Base-by-base conservation (phyloP, 2,329 filamentous ascomycete species). In the Kalaharituber pfeilii region DNA sequence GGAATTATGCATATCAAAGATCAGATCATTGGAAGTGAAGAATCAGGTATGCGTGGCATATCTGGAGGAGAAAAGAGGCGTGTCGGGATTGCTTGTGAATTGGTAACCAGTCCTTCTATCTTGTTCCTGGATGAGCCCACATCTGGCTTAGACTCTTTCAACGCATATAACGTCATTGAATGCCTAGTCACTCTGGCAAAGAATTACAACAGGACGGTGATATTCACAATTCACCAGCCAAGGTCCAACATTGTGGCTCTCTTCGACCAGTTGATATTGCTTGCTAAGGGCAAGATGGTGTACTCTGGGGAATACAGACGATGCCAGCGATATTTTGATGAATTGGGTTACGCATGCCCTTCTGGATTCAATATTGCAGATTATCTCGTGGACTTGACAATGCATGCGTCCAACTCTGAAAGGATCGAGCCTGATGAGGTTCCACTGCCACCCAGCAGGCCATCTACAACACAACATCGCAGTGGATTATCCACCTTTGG, bases 291-390 rank as follows among this genome's bases (percentile, higher is more conserved):
- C 25, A 82, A 82, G 63, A 84, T 86, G 1, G 91, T 98, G 6
- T 98, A 93, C 67, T 96, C 91, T 2, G 91, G 91, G 0, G 85
- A 86, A 1, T 94, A 96, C 66, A 73, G 78, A 1, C 81, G 81
- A 60, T 98, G 91, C 66, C 91, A 98, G 67, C 73, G 78, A 20
- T 98, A 95, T 66, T 98, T 98, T 63, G 86, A 95, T 65, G 76
- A 80, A 49, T 81, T 94, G 57, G 93, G 91, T 44, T 98, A 95
- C 67, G 74, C 84, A 50, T 98, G 93, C 65, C 91, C 91, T 9
- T 83, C 88, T 24, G 93, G 93, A 1, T 98, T 96, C 76, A 98
- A 98, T 65, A 96, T 98, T 68, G 91, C 91, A 3, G 91, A 98
- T 67, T 98, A 95, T 65, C 77, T 98, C 4, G 88, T 98, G 27